Conservation (phyloP, 352 stramenopile genomes). For the Globisporangium ultimum region DNA sequence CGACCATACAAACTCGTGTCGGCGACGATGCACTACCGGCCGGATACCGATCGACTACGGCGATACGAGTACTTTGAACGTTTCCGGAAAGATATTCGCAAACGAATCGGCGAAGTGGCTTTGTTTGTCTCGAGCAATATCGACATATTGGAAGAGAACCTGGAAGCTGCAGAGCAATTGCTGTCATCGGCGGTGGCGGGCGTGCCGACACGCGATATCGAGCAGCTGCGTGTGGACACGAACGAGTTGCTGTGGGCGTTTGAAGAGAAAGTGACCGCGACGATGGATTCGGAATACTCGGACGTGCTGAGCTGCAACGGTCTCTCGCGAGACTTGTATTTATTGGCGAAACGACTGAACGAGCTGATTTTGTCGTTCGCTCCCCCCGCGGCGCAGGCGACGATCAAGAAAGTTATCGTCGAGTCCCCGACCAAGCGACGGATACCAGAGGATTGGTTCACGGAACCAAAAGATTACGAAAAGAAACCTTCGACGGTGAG, state of each 20-base stretch:
- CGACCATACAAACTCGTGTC: conserved; percentile 74
- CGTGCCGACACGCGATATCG: conserved; percentile 59
- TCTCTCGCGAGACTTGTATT: conserved; percentile 56
- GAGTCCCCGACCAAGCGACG: conserved; percentile 63
- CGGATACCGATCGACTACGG: conserved; percentile 32
- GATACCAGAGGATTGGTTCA: conserved; percentile 82
- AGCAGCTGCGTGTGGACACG: conserved; percentile 40
- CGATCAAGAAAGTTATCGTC: conserved; percentile 69
- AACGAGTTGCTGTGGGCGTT: conserved; percentile 37
- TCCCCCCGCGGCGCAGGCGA: conserved; percentile 59
- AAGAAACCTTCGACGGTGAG: conserved; percentile 17
- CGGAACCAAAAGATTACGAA: conserved; percentile 29
- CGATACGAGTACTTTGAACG: conserved; percentile 50
- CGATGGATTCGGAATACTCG: conserved; percentile 26
- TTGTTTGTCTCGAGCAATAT: conserved; percentile 62
- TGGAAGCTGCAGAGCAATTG: conserved; percentile 52
- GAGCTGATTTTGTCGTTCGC: conserved; percentile 58
- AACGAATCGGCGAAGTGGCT: conserved; percentile 34
- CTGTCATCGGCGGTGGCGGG: conserved; percentile 48
- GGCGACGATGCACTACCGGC: conserved; percentile 68
- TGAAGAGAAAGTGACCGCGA: conserved; percentile 19
- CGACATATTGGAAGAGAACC: conserved; percentile 69
- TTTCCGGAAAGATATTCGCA: conserved; percentile 39
- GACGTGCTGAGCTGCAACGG: conserved; percentile 71
- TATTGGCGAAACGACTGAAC: conserved; percentile 49